Evolutionary conservation across 495 filamentous ascomycete genomes (phyloP), one percentile per base, ranked within the genome.

Genomic region (Trichoderma virens): DNA sequence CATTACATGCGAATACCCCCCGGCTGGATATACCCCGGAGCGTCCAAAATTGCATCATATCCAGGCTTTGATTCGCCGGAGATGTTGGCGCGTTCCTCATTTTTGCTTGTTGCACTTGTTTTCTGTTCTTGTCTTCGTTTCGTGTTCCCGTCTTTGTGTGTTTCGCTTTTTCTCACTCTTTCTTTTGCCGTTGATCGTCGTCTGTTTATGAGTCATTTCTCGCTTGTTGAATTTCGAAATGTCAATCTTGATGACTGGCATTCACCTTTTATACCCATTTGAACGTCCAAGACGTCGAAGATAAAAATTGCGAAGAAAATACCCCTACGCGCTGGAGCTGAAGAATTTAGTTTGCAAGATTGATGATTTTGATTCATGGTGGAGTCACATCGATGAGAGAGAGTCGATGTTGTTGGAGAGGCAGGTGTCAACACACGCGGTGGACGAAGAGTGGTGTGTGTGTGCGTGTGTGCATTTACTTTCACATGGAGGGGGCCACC

Each of bases 11-110:
- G 78, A 79, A 74, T 75, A 78, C 77, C 51, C 51, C 51, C 75
- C 70, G 80, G 79, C 79, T 82, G 80, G 80, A 82, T 82, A 82
- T 82, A 82, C 80, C 80, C 73, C 35, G 35, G 61, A 38, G 25
- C 35, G 35, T 28, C 27, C 35, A 62, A 28, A 16, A 43, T 62
- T 25, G 59, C 61, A 56, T 56, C 51, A 56, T 56, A 28, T 56
- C 25, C 51, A 13, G 51, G 51, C 51, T 11, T 56, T 56, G 23
- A 28, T 56, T 56, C 25, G 51, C 51, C 25, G 51, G 51, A 56
- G 51, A 56, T 41, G 61, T 62, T 43, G 61, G 32, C n/a, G 34
- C 25, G 18, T 32, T 39, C 41, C 47, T 6, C 61, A 20, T 18
- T 41, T 23, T 1, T 65, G 18, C 16, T 60, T 60, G 7, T 61